These are phyloP conservation scores for Populus tremula DNA, from an alignment of 345 rosid species.

Conservation along the genomic window DNA sequence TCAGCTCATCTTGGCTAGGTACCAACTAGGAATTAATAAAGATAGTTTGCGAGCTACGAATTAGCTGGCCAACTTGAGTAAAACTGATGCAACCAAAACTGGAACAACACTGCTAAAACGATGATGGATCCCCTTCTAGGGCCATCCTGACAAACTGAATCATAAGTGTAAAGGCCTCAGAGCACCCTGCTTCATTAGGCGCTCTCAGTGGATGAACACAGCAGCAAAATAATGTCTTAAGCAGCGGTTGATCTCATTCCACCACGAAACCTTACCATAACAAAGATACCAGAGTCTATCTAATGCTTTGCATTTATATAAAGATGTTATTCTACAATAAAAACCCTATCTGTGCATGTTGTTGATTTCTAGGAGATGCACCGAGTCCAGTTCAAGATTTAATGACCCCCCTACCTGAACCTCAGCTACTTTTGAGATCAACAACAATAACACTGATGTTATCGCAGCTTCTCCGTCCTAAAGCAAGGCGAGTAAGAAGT, in stretches of 20 bases:
- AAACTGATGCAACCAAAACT: neutral
- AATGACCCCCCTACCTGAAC: neutral
- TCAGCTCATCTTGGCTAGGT: neutral
- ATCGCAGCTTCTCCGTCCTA: constrained; percentile 63
- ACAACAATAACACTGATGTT: constrained; percentile 77
- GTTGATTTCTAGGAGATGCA: constrained; percentile 2
- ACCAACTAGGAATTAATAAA: neutral
- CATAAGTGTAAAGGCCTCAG: neutral
- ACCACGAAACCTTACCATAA: neutral
- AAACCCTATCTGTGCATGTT: constrained; percentile 3
- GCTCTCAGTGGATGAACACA: neutral
- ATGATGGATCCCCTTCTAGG: too few relatives aligned
- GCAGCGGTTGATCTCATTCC: neutral
- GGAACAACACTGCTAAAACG: too few relatives aligned
- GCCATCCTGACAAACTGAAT: too few relatives aligned
- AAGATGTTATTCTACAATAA: neutral
- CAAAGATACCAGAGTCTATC: neutral
- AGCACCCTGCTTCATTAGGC: neutral
- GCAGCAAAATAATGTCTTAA: neutral
- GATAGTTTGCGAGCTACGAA: neutral
- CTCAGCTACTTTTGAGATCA: constrained; percentile 47
- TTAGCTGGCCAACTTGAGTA: neutral
- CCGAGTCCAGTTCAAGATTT: constrained; percentile 11
- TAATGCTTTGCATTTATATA: neutral
- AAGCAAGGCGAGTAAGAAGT: constrained; percentile 66